phyloP scores from a whole-genome alignment of 2,329 filamentous ascomycete genomes.

The Colletotrichum endophyticum region DNA sequence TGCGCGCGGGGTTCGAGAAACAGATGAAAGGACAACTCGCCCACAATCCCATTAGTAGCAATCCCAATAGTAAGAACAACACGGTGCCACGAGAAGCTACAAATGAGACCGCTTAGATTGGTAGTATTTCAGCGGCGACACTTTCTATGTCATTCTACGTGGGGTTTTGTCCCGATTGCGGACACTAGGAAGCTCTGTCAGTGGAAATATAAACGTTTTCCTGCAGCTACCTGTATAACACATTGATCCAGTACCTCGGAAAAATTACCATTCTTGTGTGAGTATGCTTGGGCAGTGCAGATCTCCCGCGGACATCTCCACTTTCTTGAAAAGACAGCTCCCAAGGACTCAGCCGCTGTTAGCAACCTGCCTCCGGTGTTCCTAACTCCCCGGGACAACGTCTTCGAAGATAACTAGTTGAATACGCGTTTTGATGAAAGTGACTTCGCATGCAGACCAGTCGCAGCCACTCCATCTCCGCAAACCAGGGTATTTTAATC shows the following conservation, averaged over 20 bases:
- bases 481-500: fast-evolving
- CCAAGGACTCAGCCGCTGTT: background rate
- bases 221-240: fast-evolving
- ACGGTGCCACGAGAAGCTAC: too few relatives aligned
- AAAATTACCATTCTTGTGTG: background rate
- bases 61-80: too few relatives aligned
- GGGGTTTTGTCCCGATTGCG: background rate
- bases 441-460: background rate
- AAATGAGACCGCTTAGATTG: too few relatives aligned
- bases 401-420: fast-evolving
- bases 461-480: background rate
- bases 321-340: background rate
- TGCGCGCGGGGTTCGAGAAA: too few relatives aligned
- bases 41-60: too few relatives aligned
- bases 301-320: fast-evolving
- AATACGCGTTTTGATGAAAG: background rate
- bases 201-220: background rate
- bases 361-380: background rate
- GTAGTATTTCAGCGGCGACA: too few relatives aligned
- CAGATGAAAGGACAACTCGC: too few relatives aligned
- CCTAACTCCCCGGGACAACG: background rate
- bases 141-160: fast-evolving
- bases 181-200: too few relatives aligned
- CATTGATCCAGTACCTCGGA: background rate
- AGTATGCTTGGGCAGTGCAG: background rate